These are phyloP conservation scores for Pezicula neosporulosa DNA, from an alignment of 2,329 filamentous ascomycete species.

Conservation along the genomic window DNA sequence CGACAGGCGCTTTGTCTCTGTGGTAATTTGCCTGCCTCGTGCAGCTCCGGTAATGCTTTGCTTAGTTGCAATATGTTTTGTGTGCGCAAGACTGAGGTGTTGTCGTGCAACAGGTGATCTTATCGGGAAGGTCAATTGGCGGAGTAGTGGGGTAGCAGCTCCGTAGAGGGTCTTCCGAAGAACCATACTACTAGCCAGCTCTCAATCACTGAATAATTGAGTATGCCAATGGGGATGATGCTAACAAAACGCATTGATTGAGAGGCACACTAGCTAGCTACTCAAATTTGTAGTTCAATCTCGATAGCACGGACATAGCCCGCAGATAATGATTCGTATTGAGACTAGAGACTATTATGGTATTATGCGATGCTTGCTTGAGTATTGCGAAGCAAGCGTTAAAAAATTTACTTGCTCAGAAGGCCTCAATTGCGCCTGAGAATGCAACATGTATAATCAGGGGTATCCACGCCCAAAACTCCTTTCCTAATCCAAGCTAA, in stretches of 20 bases:
- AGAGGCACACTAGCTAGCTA: no score
- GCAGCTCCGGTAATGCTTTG: neutral
- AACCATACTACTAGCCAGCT: neutral
- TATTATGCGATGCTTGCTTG: neutral
- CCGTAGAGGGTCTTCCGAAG: neutral
- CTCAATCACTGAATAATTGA: neutral
- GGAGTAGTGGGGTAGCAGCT: neutral
- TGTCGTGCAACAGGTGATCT: neutral
- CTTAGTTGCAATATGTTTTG: neutral
- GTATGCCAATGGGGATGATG: no score
- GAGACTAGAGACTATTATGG: neutral
- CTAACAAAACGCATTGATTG: no score
- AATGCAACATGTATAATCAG: slow-evolving; percentile 1
- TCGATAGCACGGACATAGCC: no score
- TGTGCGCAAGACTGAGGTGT: neutral
- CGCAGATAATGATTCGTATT: no score
- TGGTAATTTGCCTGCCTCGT: neutral
- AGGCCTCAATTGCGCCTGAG: neutral
- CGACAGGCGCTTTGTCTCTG: neutral
- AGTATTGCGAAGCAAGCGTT: no score
- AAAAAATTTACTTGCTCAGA: neutral
- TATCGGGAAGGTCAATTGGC: neutral
- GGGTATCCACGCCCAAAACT: neutral
- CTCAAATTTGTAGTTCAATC: no score
- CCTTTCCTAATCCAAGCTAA: neutral